Evolutionary conservation across 192 early-diverging fungal species (phyloP).

Genomic region (Backusella tuberculispora): DNA sequence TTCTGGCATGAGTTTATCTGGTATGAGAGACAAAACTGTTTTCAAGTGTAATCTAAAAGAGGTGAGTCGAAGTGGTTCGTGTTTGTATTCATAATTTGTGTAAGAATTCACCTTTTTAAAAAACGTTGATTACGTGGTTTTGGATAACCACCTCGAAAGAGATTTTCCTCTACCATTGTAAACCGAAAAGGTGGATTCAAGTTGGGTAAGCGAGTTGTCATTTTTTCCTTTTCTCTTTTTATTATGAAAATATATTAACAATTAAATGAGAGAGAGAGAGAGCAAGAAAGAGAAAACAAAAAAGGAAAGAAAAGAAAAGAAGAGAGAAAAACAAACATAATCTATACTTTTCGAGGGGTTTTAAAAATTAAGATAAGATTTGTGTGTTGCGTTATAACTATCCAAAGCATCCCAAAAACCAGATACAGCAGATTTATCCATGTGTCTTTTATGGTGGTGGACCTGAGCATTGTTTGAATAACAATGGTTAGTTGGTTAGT

Average conservation of each 20-base stretch:
- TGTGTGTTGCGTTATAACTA: conserved; percentile 50
- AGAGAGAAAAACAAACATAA: background rate
- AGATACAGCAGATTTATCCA: conserved; percentile 57
- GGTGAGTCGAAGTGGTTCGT: background rate
- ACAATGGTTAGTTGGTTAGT: background rate
- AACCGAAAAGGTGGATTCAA: conserved; percentile 85
- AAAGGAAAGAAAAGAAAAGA: background rate
- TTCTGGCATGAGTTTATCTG: conserved; percentile 64
- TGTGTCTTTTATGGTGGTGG: conserved; percentile 58
- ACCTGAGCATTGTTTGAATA: conserved; percentile 41
- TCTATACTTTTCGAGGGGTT: background rate
- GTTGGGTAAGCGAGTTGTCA: conserved; percentile 40
- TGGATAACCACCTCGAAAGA: conserved; percentile 90
- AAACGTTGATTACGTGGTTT: conserved; percentile 86
- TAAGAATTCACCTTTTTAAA: conserved; percentile 61
- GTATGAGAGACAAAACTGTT: conserved; percentile 88
- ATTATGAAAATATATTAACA: background rate
- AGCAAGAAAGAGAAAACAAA: background rate
- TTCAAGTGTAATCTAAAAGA: conserved; percentile 61
- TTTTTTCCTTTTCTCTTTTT: background rate
- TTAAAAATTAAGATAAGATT: conserved; percentile 52
- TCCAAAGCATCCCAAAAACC: conserved; percentile 62
- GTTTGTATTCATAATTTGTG: background rate
- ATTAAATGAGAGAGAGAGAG: too few relatives aligned
- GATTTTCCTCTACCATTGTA: conserved; percentile 79